Conservation (phyloP, 768 basidiomycete species). For the Royoungia palumana region DNA sequence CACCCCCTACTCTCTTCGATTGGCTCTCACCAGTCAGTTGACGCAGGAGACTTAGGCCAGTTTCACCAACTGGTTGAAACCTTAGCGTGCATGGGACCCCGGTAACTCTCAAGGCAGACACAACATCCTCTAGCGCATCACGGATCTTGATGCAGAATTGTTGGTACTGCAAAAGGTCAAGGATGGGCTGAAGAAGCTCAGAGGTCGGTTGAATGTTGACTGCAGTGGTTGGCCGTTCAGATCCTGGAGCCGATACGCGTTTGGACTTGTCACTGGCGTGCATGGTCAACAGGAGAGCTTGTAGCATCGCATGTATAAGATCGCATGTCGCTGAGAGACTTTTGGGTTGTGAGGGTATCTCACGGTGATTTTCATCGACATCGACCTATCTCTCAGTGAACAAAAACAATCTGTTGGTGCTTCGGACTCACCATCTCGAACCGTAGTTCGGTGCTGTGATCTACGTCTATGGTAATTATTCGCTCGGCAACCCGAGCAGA, state of each 20-base stretch:
- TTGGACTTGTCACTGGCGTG: slow-evolving; percentile 49
- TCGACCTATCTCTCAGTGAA: slow-evolving; percentile 34
- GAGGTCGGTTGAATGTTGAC: slow-evolving; percentile 30
- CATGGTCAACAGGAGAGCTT: slow-evolving; percentile 59
- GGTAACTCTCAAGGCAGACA: slow-evolving; percentile 44
- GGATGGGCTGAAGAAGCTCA: slow-evolving; percentile 65
- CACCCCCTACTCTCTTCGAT: slow-evolving; percentile 56
- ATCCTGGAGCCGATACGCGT: slow-evolving; percentile 33
- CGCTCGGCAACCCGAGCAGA: slow-evolving; percentile 78
- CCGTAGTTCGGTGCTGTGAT: slow-evolving; percentile 61
- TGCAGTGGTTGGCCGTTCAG: slow-evolving; percentile 24
- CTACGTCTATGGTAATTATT: slow-evolving; percentile 72
- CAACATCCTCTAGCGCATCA: slow-evolving; percentile 52
- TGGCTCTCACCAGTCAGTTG: slow-evolving; percentile 42
- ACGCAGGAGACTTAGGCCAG: slow-evolving; percentile 52
- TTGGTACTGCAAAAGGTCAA: slow-evolving; percentile 77
- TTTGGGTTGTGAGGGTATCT: slow-evolving; percentile 9
- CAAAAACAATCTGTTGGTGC: not conserved
- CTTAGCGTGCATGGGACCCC: slow-evolving; percentile 56
- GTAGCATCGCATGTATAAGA: slow-evolving; percentile 62
- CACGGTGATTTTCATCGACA: slow-evolving; percentile 16
- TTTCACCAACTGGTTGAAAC: slow-evolving; percentile 65
- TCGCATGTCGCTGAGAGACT: slow-evolving; percentile 47
- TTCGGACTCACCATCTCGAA: slow-evolving; percentile 64
- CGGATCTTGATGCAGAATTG: slow-evolving; percentile 66